Evolutionary conservation across 2,329 filamentous ascomycete genomes (phyloP).

Genomic region (Phoma sp.): DNA sequence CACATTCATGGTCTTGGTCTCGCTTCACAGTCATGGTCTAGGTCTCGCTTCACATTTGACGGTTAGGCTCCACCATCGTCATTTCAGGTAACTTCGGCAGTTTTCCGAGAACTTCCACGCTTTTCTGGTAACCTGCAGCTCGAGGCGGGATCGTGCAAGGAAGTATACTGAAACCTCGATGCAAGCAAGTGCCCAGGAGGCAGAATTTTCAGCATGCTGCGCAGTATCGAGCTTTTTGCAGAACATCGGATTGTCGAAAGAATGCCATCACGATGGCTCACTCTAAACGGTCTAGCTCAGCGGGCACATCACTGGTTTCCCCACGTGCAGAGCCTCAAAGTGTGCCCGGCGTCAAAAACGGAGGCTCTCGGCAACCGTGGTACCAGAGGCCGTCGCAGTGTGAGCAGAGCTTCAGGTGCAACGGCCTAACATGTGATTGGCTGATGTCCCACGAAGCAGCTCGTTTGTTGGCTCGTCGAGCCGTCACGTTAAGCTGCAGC

Average conservation of each 20-base stretch:
- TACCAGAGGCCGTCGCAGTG: conserved; percentile 3
- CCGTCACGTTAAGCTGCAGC: conserved; percentile 2
- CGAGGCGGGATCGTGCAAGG: background rate
- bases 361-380: conserved; percentile 15
- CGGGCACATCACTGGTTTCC: conserved; percentile 6
- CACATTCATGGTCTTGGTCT: background rate
- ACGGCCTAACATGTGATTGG: conserved; percentile 13
- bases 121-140: background rate
- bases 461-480: background rate
- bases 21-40: background rate
- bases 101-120: conserved; percentile 9
- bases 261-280: conserved; percentile 19
- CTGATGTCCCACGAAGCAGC: background rate
- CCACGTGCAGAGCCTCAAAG: conserved; percentile 15
- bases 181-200: background rate
- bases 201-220: conserved; percentile 8
- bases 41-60: background rate
- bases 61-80: conserved; percentile 10
- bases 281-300: conserved; percentile 8
- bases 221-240: conserved; percentile 12
- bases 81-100: conserved; percentile 7
- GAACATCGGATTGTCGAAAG: conserved; percentile 20
- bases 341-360: conserved; percentile 1
- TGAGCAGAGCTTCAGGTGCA: conserved; percentile 4
- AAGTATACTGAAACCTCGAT: background rate